These are phyloP conservation scores for Fusarium pseudoanthophilum DNA, from an alignment of 2,329 filamentous ascomycete species.

Conservation along the genomic window DNA sequence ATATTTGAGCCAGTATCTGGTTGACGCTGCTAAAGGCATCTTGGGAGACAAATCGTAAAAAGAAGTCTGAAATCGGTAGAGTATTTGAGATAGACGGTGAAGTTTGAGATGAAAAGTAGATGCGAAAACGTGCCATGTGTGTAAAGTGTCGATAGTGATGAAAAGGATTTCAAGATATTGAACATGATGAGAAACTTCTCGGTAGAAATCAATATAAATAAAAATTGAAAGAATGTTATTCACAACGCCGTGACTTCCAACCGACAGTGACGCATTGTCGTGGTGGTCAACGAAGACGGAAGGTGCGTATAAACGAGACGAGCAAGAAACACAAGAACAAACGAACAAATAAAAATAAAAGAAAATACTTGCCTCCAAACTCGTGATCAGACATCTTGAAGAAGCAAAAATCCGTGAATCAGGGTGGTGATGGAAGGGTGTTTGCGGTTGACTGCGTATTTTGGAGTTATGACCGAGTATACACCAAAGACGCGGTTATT, in stretches of 20 bases:
- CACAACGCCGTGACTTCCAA: not conserved
- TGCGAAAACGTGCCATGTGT: not conserved
- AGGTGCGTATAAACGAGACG: not conserved
- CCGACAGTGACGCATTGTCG: conserved; percentile 29
- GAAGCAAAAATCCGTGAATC: conserved; percentile 3
- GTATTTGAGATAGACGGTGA: not conserved
- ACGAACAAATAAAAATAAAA: conserved; percentile 15
- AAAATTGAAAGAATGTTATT: not conserved
- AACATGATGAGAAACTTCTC: not conserved
- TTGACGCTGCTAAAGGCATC: conserved; percentile 38
- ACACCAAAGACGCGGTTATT: conserved; percentile 29
- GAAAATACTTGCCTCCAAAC: conserved; percentile 65
- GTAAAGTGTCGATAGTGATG: conserved; percentile 8
- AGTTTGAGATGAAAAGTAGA: conserved; percentile 19
- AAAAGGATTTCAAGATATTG: not conserved
- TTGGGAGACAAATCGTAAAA: not conserved
- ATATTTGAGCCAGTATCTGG: conserved; percentile 45
- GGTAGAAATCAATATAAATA: conserved; percentile 18
- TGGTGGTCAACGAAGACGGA: conserved; percentile 3
- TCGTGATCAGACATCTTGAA: conserved; percentile 72
- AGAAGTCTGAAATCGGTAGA: not conserved
- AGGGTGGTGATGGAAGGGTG: conserved; percentile 1
- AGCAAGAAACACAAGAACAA: not conserved
- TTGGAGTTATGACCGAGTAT: conserved; percentile 11
- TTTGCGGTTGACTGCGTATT: conserved; percentile 17